Evolutionary conservation across 805 yeast genomes (phyloP).

Genomic region (Spathaspora passalidarum): DNA sequence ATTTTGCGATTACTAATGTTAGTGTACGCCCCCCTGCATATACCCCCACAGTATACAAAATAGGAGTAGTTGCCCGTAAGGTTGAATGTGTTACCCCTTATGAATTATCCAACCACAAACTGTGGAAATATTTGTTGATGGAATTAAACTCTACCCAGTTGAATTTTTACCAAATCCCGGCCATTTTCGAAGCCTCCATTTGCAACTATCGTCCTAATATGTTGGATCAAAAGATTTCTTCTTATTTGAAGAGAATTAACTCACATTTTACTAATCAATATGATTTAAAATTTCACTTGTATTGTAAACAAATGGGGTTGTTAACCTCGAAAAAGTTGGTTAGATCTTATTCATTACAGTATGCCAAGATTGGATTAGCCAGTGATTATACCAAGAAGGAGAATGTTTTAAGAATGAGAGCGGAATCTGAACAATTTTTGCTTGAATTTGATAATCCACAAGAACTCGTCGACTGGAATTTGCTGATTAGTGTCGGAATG

Average conservation of each 20-base stretch:
- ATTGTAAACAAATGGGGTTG: slow-evolving; percentile 20
- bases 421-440: slow-evolving; percentile 80
- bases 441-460: slow-evolving; percentile 60
- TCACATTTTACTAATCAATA: slow-evolving; percentile 20
- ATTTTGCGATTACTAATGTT: neutral
- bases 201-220: slow-evolving; percentile 17
- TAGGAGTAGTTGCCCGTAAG: slow-evolving; percentile 61
- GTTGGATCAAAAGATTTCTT: slow-evolving; percentile 4
- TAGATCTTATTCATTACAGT: slow-evolving; percentile 78
- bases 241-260: slow-evolving; percentile 10
- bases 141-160: slow-evolving; percentile 87
- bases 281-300: slow-evolving; percentile 27
- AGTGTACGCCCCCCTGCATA: slow-evolving; percentile 57
- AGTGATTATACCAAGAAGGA: slow-evolving; percentile 73
- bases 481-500: slow-evolving; percentile 67
- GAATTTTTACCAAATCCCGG: slow-evolving; percentile 54
- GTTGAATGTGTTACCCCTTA: slow-evolving; percentile 77
- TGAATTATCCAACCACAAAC: slow-evolving; percentile 60
- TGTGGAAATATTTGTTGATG: slow-evolving; percentile 68
- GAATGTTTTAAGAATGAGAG: slow-evolving; percentile 68
- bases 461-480: slow-evolving; percentile 77
- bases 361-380: slow-evolving; percentile 82
- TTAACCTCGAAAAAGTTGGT: slow-evolving; percentile 24
- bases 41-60: slow-evolving; percentile 59
- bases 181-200: slow-evolving; percentile 25